Conservation (phyloP, 495 filamentous ascomycete species). For the Penicillium canescens region DNA sequence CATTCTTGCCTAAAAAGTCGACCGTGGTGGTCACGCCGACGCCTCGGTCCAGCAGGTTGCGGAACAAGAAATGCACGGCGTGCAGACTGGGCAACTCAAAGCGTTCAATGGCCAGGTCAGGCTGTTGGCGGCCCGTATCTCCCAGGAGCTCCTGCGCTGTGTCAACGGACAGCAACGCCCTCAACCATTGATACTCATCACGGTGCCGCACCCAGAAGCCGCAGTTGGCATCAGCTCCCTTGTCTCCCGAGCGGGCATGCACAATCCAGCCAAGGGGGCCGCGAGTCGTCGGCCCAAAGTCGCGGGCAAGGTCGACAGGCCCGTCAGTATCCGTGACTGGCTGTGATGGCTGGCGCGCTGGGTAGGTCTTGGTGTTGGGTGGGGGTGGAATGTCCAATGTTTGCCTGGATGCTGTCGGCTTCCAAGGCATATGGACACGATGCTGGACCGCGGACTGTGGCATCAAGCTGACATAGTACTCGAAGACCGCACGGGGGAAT, state of each 20-base stretch:
- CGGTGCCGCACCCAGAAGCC: conserved; percentile 53
- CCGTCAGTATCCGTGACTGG: conserved; percentile 9
- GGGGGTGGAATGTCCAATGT: conserved; percentile 35
- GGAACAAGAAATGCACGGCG: conserved; percentile 56
- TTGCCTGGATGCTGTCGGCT: conserved; percentile 21
- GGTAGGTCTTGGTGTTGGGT: conserved; percentile 29
- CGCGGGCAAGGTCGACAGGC: conserved; percentile 12
- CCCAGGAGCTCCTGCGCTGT: conserved; percentile 41
- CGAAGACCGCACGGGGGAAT: conserved; percentile 37
- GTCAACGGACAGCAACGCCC: conserved; percentile 41
- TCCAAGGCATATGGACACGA: conserved; percentile 41
- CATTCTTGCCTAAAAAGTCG: conserved; percentile 58
- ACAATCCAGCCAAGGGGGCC: conserved; percentile 49
- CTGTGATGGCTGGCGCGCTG: conserved; percentile 35
- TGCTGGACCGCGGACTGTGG: conserved; percentile 40
- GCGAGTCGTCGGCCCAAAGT: conserved; percentile 42
- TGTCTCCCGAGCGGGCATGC: conserved; percentile 54
- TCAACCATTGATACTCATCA: conserved; percentile 54
- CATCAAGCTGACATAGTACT: conserved; percentile 46
- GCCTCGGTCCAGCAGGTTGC: conserved; percentile 54
- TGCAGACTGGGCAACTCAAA: conserved; percentile 47
- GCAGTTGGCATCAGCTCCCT: conserved; percentile 53
- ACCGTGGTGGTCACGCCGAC: conserved; percentile 49
- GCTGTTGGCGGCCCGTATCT: conserved; percentile 34
- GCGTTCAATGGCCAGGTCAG: conserved; percentile 47